Percentiles rank a stretch among this genome's conserved stretches.
These are phyloP conservation scores for Coemansia sp. DNA, from an alignment of 192 early-diverging fungal species.

Conservation along the genomic window DNA sequence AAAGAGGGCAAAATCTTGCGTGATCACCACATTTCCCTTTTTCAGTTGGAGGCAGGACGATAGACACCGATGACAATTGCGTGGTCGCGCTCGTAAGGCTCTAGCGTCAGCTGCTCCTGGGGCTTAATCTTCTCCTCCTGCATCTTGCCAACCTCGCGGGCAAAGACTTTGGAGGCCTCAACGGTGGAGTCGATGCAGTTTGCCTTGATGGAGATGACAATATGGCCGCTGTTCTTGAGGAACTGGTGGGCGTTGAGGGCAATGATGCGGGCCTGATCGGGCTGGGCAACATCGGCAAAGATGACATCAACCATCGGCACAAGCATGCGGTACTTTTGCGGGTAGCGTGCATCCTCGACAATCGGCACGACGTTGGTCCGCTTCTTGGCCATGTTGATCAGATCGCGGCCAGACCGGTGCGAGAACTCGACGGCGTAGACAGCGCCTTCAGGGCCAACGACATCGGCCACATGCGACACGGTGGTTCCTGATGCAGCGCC, in stretches of 20 bases:
- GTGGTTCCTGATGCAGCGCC: slow-evolving; percentile 94
- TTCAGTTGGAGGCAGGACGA: slow-evolving; percentile 44
- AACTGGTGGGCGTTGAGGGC: slow-evolving; percentile 96
- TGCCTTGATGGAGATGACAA: slow-evolving; percentile 99
- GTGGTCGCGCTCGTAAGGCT: slow-evolving; percentile 99
- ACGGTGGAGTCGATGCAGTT: slow-evolving; percentile 99
- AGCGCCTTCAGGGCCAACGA: slow-evolving; percentile 92
- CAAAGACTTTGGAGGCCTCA: slow-evolving; percentile 94
- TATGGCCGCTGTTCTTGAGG: slow-evolving; percentile 94
- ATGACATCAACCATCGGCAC: slow-evolving; percentile 98
- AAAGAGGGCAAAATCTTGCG: neutral
- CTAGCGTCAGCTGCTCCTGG: slow-evolving; percentile 93
- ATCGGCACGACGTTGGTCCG: slow-evolving; percentile 99
- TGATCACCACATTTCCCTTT: neutral
- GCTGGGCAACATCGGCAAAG: slow-evolving; percentile 99
- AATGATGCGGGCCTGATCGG: slow-evolving; percentile 99
- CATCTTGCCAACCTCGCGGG: slow-evolving; percentile 94
- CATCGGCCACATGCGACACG: slow-evolving; percentile 96
- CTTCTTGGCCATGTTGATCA: slow-evolving; percentile 99
- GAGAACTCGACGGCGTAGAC: slow-evolving; percentile 99
- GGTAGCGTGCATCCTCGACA: slow-evolving; percentile 99
- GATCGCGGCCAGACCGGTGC: slow-evolving; percentile 96
- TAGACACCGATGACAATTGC: slow-evolving; percentile 94
- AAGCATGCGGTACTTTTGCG: slow-evolving; percentile 99
- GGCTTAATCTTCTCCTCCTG: slow-evolving; percentile 86